Conservation (phyloP, 2,329 filamentous ascomycete species). For the Aquanectria penicillioides region DNA sequence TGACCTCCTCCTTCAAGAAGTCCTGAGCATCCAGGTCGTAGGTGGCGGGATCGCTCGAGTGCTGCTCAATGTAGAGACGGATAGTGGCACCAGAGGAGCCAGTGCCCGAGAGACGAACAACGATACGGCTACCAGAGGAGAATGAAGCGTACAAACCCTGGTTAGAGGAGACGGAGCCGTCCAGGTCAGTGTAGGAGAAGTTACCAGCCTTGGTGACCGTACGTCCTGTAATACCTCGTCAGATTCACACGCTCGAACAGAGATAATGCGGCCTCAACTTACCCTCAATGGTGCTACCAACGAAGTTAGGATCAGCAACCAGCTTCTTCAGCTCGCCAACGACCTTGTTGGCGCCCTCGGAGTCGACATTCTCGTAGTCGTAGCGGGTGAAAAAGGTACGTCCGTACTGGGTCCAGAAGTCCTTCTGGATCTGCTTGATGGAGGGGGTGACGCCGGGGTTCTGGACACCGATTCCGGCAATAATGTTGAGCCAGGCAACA, state of each 20-base stretch:
- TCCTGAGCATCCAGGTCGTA: slow-evolving; percentile 89
- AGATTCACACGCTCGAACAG: no score
- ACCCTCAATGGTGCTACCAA: slow-evolving; percentile 84
- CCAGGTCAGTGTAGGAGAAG: slow-evolving; percentile 99
- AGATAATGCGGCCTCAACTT: no score
- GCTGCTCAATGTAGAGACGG: slow-evolving; percentile 95
- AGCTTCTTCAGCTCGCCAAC: slow-evolving; percentile 82
- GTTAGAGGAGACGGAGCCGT: slow-evolving; percentile 94
- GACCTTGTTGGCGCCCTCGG: slow-evolving; percentile 89
- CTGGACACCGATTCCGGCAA: slow-evolving; percentile 89
- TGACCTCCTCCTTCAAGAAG: slow-evolving; percentile 90
- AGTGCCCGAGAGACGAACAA: slow-evolving; percentile 93
- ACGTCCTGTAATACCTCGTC: slow-evolving; percentile 60
- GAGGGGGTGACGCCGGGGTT: slow-evolving; percentile 83
- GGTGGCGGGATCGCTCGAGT: slow-evolving; percentile 82
- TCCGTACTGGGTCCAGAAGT: slow-evolving; percentile 97
- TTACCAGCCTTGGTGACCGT: slow-evolving; percentile 92
- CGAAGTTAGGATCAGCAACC: slow-evolving; percentile 77
- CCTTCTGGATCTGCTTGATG: slow-evolving; percentile 94
- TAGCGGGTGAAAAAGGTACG: slow-evolving; percentile 99
- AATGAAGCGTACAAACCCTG: slow-evolving; percentile 96
- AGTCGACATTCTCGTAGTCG: slow-evolving; percentile 96
- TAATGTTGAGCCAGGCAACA: slow-evolving; percentile 98
- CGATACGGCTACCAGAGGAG: slow-evolving; percentile 92
- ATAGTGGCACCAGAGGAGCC: slow-evolving; percentile 96